Evolutionary conservation across 2,329 filamentous ascomycete genomes (phyloP).

Genomic region (Fusarium falciforme): DNA sequence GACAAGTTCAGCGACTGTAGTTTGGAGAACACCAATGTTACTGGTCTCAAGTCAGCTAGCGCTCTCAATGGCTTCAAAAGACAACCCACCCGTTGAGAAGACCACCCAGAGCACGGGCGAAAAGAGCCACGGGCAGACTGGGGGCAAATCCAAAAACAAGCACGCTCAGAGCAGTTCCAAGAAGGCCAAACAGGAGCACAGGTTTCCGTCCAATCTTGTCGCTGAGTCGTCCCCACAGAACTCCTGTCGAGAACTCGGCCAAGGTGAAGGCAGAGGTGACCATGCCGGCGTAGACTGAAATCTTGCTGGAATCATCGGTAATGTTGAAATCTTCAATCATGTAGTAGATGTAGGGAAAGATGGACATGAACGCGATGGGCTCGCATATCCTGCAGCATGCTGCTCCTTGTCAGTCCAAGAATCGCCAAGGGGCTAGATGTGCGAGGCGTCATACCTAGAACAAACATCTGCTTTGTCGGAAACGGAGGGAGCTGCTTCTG

Average conservation of each 20-base stretch:
- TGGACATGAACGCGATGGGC: constrained; percentile 99
- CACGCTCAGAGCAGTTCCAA: constrained; percentile 93
- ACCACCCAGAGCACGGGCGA: constrained; percentile 90
- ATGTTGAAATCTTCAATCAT: constrained; percentile 95
- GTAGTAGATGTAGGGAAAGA: constrained; percentile 98
- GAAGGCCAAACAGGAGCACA: constrained; percentile 87
- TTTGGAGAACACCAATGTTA: constrained; percentile 95
- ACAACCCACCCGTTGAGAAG: constrained; percentile 84
- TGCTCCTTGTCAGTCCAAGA: constrained; percentile 50
- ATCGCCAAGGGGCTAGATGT: not conserved
- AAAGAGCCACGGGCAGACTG: constrained; percentile 82
- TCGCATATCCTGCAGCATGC: constrained; percentile 96
- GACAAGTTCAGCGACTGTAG: constrained; percentile 92
- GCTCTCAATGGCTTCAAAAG: constrained; percentile 6
- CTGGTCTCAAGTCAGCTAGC: constrained; percentile 54
- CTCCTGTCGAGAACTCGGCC: constrained; percentile 91
- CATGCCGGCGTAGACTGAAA: constrained; percentile 93
- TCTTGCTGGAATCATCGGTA: constrained; percentile 80
- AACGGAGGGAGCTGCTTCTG: constrained; percentile 48
- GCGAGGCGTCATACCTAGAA: constrained; percentile 55
- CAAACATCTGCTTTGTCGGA: constrained; percentile 61
- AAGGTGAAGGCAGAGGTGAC: constrained; percentile 97
- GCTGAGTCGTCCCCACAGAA: constrained; percentile 93
- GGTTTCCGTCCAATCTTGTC: constrained; percentile 94
- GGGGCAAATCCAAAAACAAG: constrained; percentile 91